phyloP scores from a whole-genome alignment of 1,139 yeast species.

The Hansenula sp. region DNA sequence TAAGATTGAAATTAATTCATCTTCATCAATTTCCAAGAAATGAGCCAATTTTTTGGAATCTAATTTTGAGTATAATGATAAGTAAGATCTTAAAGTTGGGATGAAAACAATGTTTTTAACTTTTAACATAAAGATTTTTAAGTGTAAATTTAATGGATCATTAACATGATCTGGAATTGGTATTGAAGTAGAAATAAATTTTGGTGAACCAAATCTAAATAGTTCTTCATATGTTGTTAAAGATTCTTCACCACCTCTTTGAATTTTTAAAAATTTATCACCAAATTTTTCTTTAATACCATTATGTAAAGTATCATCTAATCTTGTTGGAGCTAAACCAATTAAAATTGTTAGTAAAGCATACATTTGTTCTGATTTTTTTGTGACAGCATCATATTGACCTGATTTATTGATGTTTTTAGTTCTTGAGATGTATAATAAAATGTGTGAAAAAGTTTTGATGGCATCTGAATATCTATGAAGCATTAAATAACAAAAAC shows the following conservation, averaged over 20 bases:
- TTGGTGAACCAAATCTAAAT: constrained; percentile 42
- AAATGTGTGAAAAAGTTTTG: constrained; percentile 41
- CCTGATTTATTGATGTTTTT: constrained; percentile 38
- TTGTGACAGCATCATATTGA: constrained; percentile 41
- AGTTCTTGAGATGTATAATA: constrained; percentile 40
- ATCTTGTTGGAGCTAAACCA: constrained; percentile 40
- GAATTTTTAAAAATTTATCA: constrained; percentile 38
- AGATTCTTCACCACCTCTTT: constrained; percentile 38
- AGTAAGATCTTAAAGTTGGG: constrained; percentile 38
- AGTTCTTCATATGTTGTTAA: constrained; percentile 38
- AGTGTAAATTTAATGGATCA: constrained; percentile 39
- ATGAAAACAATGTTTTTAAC: constrained; percentile 34
- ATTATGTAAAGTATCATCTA: constrained; percentile 38
- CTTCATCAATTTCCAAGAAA: constrained; percentile 32
- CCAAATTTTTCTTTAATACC: constrained; percentile 42
- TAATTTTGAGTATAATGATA: constrained; percentile 41
- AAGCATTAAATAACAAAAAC: constrained; percentile 45
- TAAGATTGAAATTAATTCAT: constrained; percentile 27
- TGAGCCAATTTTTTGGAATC: constrained; percentile 38
- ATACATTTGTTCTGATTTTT: constrained; percentile 47
- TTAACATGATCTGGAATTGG: constrained; percentile 30
- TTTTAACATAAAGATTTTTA: constrained; percentile 37
- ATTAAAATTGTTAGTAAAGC: constrained; percentile 42
- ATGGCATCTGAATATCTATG: constrained; percentile 46
- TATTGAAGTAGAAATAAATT: constrained; percentile 38